These are phyloP conservation scores for Neurospora tetrasperma DNA, from an alignment of 495 filamentous ascomycete species.

Conservation along the genomic window DNA sequence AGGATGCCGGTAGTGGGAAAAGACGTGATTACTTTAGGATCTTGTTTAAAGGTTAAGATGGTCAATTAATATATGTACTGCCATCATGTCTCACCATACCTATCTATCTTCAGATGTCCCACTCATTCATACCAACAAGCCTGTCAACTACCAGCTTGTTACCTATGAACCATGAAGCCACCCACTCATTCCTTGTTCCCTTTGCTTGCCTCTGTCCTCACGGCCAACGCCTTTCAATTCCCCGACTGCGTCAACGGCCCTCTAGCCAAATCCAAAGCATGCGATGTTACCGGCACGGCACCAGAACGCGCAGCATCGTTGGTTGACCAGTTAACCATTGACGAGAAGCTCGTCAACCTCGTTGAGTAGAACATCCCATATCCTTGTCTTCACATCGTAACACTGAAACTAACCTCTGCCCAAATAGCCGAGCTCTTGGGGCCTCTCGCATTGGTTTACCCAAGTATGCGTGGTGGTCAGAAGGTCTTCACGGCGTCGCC, in stretches of 20 bases:
- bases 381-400: neutral
- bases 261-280: neutral
- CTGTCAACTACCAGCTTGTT: neutral
- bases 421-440: conserved; percentile 23
- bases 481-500: conserved; percentile 41
- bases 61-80: neutral
- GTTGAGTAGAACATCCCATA: neutral
- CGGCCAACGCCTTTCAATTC: conserved; percentile 6
- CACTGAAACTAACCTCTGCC: neutral
- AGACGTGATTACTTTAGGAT: neutral
- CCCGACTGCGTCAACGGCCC: neutral
- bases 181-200: neutral
- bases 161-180: neutral
- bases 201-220: neutral
- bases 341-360: conserved; percentile 31
- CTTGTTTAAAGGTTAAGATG: neutral
- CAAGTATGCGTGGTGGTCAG: conserved; percentile 43
- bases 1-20: neutral
- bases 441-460: conserved; percentile 31
- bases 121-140: neutral
- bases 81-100: neutral
- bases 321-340: conserved; percentile 27
- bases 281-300: neutral
- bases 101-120: neutral
- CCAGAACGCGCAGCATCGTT: conserved; percentile 26